These are phyloP conservation scores for Manihot esculenta DNA, from an alignment of 441 rosid genomes.

Conservation along the genomic window DNA sequence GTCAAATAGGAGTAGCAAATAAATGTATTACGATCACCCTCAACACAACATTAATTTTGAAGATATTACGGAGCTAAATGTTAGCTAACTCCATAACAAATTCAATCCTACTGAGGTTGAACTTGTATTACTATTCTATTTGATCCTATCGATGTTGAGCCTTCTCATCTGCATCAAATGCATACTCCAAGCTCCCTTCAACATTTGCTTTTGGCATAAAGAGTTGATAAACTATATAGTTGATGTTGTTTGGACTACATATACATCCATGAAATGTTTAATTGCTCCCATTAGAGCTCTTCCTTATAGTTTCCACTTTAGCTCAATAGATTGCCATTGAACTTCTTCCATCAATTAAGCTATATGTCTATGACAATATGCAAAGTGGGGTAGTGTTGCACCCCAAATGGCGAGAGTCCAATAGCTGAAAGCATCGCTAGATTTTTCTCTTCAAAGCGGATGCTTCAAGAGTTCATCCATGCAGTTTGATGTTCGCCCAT, in stretches of 20 bases:
- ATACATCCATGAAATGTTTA: neutral
- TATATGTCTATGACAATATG: no score
- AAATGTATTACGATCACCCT: neutral
- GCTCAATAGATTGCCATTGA: neutral
- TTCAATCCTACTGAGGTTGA: neutral
- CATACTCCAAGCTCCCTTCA: neutral
- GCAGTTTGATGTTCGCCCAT: neutral
- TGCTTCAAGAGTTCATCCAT: neutral
- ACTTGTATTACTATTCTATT: neutral
- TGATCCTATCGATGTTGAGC: neutral
- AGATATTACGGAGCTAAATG: neutral
- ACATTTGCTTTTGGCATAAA: neutral
- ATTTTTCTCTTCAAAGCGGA: neutral
- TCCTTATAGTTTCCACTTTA: neutral
- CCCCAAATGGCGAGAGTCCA: no score
- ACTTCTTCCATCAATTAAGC: slow-evolving; percentile 1
- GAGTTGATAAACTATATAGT: neutral
- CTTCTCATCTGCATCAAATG: neutral
- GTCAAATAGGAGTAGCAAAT: neutral
- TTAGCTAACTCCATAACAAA: neutral
- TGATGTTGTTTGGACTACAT: neutral
- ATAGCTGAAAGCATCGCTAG: no score
- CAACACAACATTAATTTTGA: neutral
- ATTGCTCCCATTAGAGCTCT: neutral
- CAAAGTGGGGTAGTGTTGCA: no score